Percentiles rank a stretch among this genome's conserved stretches.
These are phyloP conservation scores for Mycena polygramma DNA, from an alignment of 768 basidiomycete species.

Conservation along the genomic window DNA sequence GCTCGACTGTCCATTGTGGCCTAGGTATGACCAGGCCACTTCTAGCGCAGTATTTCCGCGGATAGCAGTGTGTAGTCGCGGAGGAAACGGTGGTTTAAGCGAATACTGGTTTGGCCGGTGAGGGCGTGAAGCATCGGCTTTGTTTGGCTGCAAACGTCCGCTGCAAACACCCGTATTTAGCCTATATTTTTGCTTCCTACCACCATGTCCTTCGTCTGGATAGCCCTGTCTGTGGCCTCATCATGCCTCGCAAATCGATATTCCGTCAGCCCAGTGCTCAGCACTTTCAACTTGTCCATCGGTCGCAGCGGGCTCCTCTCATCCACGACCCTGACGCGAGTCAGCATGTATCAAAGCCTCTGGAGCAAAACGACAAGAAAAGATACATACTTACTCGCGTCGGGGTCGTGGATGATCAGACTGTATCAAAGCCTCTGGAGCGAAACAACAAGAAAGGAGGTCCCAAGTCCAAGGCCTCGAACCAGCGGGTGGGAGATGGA, in stretches of 20 bases:
- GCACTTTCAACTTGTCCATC: constrained; percentile 97
- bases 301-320: constrained; percentile 95
- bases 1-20: constrained; percentile 62
- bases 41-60: constrained; percentile 19
- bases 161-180: constrained; percentile 35
- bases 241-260: constrained; percentile 86
- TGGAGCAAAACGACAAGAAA: constrained; percentile 64
- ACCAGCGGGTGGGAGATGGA: too few species aligned
- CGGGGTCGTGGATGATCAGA: constrained; percentile 50
- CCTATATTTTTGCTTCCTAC: constrained; percentile 42
- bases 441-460: constrained; percentile 59
- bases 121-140: constrained; percentile 27
- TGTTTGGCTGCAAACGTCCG: not conserved
- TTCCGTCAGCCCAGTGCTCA: constrained; percentile 91
- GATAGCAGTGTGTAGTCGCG: constrained; percentile 46
- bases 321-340: constrained; percentile 94
- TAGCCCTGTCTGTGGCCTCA: constrained; percentile 10
- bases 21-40: constrained; percentile 31
- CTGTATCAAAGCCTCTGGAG: constrained; percentile 90
- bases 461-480: too few species aligned
- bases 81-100: constrained; percentile 36
- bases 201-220: constrained; percentile 28
- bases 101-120: constrained; percentile 24
- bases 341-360: constrained; percentile 88
- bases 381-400: too few species aligned